Evolutionary conservation across 2,329 filamentous ascomycete genomes (phyloP).

Genomic region (Cercospora berteroae): DNA sequence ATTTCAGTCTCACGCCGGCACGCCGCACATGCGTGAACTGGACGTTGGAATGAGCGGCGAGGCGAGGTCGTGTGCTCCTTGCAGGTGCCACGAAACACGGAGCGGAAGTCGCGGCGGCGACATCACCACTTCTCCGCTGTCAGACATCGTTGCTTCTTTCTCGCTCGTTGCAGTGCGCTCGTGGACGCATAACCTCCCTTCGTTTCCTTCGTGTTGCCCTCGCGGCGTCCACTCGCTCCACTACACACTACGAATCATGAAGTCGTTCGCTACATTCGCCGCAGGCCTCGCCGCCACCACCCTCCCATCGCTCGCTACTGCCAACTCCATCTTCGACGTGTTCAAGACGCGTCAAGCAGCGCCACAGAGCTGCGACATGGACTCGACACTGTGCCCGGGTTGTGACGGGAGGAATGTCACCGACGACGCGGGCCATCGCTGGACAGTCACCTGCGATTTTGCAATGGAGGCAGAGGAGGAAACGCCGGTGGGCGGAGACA

Average conservation of each 20-base stretch:
- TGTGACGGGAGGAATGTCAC: conserved; percentile 28
- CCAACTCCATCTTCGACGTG: conserved; percentile 13
- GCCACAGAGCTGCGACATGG: conserved; percentile 11
- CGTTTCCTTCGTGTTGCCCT: conserved; percentile 10
- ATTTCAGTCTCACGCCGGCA: conserved; percentile 2
- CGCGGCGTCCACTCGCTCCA: conserved; percentile 51
- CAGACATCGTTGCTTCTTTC: not conserved
- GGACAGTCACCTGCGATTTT: conserved; percentile 28
- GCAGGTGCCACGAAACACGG: not conserved
- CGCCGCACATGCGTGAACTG: conserved; percentile 3
- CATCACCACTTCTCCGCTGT: not conserved
- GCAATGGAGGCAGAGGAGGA: conserved; percentile 18
- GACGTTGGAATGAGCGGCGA: conserved; percentile 14
- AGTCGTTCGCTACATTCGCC: conserved; percentile 16
- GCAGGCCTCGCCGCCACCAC: conserved; percentile 13
- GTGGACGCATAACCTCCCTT: not conserved
- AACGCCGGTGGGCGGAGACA: conserved; percentile 17
- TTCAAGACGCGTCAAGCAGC: conserved; percentile 14
- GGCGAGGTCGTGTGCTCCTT: conserved; percentile 13
- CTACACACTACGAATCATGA: conserved; percentile 10
- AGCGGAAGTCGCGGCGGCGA: not conserved
- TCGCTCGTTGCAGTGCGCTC: not conserved
- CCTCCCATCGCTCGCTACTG: conserved; percentile 10
- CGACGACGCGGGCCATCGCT: conserved; percentile 22
- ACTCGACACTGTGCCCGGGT: conserved; percentile 24